Evolutionary conservation across 75 land plant genomes (phyloP).

Genomic region (Cunninghamia lanceolata): DNA sequence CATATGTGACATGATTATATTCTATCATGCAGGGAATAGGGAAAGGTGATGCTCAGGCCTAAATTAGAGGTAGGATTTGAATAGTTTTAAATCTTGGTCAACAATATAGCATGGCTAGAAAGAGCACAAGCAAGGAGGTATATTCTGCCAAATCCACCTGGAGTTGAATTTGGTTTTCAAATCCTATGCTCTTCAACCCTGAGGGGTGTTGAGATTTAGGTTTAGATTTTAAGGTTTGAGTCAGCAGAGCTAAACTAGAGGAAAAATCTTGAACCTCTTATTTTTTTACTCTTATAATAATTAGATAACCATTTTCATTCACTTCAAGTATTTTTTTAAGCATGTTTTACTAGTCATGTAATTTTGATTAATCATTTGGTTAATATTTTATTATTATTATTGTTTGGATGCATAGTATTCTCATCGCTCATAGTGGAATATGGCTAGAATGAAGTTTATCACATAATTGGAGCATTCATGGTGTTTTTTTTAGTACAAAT

Average conservation of each 20-base stretch:
- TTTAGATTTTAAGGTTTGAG: constrained; percentile 3
- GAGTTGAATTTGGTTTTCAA: not conserved
- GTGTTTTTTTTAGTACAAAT: not conserved
- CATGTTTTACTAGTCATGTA: not conserved
- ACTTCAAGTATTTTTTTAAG: not conserved
- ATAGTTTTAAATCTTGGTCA: not conserved
- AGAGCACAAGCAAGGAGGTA: not conserved
- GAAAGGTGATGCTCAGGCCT: constrained; percentile 3
- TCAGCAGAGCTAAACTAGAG: not conserved
- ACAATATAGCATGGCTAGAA: not conserved
- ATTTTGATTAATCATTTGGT: not conserved
- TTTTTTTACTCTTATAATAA: not conserved
- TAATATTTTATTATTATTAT: not conserved
- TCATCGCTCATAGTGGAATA: not conserved
- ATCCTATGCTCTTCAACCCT: not conserved
- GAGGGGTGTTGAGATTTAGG: not conserved
- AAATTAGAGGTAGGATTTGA: not conserved
- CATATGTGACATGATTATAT: too few relatives aligned
- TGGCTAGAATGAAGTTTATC: not conserved
- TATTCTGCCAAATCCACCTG: not conserved
- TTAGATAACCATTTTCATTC: not conserved
- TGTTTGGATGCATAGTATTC: not conserved
- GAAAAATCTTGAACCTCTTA: not conserved
- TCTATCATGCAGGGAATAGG: too few relatives aligned
- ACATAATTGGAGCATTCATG: not conserved